Conservation (phyloP, 495 filamentous ascomycete genomes). For the Aspergillus avenaceus region DNA sequence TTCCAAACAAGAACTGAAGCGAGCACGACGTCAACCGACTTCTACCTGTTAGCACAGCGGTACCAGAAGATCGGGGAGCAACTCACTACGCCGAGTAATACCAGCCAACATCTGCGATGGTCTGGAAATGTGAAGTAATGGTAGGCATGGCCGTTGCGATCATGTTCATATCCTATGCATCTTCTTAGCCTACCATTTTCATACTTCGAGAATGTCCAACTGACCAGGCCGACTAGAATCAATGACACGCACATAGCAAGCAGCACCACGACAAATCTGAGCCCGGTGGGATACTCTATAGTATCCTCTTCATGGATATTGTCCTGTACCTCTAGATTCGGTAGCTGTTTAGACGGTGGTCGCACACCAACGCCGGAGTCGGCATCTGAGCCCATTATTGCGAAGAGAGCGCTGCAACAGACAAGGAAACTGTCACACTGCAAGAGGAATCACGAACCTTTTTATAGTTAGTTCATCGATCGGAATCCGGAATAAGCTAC, state of each 20-base stretch:
- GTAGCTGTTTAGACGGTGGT: background rate
- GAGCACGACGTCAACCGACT: slow-evolving; percentile 13
- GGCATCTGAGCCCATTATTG: background rate
- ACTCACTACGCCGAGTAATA: slow-evolving; percentile 24
- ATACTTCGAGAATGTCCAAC: background rate
- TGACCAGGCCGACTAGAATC: background rate
- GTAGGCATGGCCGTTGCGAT: slow-evolving; percentile 26
- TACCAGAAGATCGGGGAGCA: background rate
- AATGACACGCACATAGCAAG: background rate
- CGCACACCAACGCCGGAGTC: background rate
- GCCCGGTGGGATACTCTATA: background rate
- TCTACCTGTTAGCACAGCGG: background rate
- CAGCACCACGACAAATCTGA: background rate
- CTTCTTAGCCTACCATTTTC: background rate
- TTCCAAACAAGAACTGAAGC: slow-evolving; percentile 31
- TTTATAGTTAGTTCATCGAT: background rate
- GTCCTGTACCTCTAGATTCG: background rate
- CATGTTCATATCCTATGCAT: slow-evolving; percentile 18
- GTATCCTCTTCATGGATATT: background rate
- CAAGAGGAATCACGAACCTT: background rate
- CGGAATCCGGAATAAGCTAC: background rate
- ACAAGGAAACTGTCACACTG: background rate
- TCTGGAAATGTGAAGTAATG: slow-evolving; percentile 24
- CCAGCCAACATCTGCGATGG: slow-evolving; percentile 25
- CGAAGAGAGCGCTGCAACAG: background rate